These are phyloP conservation scores for Penicillium concentricum DNA, from an alignment of 2,329 filamentous ascomycete species.

Conservation along the genomic window DNA sequence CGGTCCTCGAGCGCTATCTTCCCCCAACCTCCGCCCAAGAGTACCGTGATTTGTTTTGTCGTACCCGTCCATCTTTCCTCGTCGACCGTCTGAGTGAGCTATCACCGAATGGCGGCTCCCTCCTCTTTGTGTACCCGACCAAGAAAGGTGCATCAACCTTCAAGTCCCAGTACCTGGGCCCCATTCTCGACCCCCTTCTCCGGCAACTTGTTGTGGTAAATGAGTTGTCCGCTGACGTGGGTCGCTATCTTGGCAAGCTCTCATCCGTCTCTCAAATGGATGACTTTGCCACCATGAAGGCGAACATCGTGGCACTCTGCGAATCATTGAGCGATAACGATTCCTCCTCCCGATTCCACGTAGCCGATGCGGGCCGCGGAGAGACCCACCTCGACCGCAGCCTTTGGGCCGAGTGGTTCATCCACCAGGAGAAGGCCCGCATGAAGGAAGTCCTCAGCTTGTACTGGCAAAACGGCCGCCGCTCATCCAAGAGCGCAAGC, in stretches of 20 bases:
- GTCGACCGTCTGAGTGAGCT: constrained; percentile 62
- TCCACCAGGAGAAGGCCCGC: constrained; percentile 62
- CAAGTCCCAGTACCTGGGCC: constrained; percentile 58
- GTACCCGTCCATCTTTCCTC: constrained; percentile 56
- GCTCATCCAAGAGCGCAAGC: constrained; percentile 30
- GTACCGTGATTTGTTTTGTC: constrained; percentile 58
- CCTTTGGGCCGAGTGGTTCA: constrained; percentile 64
- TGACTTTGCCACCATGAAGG: constrained; percentile 53
- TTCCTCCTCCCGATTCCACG: constrained; percentile 40
- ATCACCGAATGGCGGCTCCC: constrained; percentile 55
- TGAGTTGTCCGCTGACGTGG: constrained; percentile 57
- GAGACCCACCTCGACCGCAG: constrained; percentile 52
- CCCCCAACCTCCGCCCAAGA: constrained; percentile 60
- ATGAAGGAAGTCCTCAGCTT: constrained; percentile 52
- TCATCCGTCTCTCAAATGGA: constrained; percentile 54
- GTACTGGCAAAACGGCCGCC: constrained; percentile 43
- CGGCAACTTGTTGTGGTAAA: constrained; percentile 60
- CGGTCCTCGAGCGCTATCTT: constrained; percentile 65
- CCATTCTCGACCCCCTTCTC: constrained; percentile 61
- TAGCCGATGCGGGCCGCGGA: constrained; percentile 54
- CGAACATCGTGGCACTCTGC: constrained; percentile 43
- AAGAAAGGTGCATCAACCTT: constrained; percentile 57
- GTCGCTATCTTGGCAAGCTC: constrained; percentile 55
- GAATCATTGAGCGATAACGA: constrained; percentile 39
- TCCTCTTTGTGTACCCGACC: constrained; percentile 64